Base-by-base conservation (phyloP, 2,329 filamentous ascomycete species). In the Lasiodiplodia theobromae region DNA sequence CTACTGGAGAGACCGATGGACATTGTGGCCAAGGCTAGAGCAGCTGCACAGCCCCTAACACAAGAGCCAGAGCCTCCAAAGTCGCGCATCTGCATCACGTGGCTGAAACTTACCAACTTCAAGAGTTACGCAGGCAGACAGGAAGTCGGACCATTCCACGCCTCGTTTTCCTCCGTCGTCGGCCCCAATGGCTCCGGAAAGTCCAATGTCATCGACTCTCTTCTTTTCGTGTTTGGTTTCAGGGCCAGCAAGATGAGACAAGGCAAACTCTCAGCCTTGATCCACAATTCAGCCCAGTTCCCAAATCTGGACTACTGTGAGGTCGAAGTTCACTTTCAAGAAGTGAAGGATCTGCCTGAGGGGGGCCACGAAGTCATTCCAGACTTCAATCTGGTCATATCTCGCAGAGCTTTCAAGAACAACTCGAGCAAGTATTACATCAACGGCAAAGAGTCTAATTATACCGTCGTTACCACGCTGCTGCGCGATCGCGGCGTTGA, bases 371-470 rank as follows among this genome's bases (percentile, higher is more conserved):
- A 94, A 74, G 85, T 94, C 16, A 88, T 98, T 57, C 92, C 94
- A 49, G 87, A 96, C 75, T 97, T 95, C 18, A 88, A 92, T 68
- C 85, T 99, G 65, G 85, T 97, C 70, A 92, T 99, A 72, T 97
- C 96, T 8, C 89, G 96, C 75, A 91, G 91, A 77, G 96, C 94
- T 0, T 99, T 99, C 87, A 96, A 94, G 79, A 99, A 98, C 82
- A 99, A 98, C 80, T 91, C 92, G 11, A 98, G 95, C 87, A 97
- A 96, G 80, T 99, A 99, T 82, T 98, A 97, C 82, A 96, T 99
- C 83, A 93, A 99, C 76, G 89, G 88, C 71, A 92, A 91, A 74
- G 90, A 92, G 70, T 97, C 95, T 40, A 97, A 92, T 76, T 99
- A 97, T 78, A 98, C 94, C 0, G 87, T 90, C 0, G 96, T 99